phyloP scores from a whole-genome alignment of 2,329 filamentous ascomycete species.

The Dothideomycetes sp. region DNA sequence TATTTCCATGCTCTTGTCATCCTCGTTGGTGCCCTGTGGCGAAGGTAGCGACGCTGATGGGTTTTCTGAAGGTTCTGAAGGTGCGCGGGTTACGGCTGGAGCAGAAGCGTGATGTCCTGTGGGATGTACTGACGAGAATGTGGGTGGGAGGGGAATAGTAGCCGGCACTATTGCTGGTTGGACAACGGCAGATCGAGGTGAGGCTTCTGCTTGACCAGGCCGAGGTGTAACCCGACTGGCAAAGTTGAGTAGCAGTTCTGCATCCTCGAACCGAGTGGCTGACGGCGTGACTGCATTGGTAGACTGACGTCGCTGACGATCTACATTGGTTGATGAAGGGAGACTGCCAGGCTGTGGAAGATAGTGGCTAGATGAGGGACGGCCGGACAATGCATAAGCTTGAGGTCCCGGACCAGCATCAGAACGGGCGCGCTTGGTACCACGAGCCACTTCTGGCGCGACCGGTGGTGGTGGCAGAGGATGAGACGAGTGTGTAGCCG shows the following conservation, averaged over 20 bases:
- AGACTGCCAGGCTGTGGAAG: slow-evolving; percentile 22
- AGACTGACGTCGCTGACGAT: slow-evolving; percentile 19
- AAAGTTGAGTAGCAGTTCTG: slow-evolving; percentile 38
- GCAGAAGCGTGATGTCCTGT: background rate
- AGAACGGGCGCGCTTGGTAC: slow-evolving; percentile 49
- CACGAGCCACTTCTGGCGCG: slow-evolving; percentile 19
- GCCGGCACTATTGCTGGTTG: background rate
- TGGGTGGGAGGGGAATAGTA: slow-evolving; percentile 3
- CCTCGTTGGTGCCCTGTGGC: slow-evolving; percentile 10
- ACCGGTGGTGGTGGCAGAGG: slow-evolving; percentile 16
- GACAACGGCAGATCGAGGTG: slow-evolving; percentile 15
- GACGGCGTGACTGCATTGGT: slow-evolving; percentile 22
- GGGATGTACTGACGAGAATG: background rate
- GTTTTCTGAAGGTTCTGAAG: background rate
- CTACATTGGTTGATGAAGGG: slow-evolving; percentile 22
- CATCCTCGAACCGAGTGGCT: slow-evolving; percentile 34
- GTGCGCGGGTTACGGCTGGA: background rate
- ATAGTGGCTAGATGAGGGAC: slow-evolving; percentile 40
- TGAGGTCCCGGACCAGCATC: slow-evolving; percentile 44
- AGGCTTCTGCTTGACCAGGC: background rate
- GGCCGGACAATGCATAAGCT: slow-evolving; percentile 28
- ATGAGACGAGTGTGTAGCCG: slow-evolving; percentile 13
- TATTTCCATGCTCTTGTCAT: slow-evolving; percentile 10
- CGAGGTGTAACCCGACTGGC: slow-evolving; percentile 17
- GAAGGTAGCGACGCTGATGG: slow-evolving; percentile 9